Evolutionary conservation across 2,329 filamentous ascomycete species (phyloP), one percentile per base, ranked within the genome.

Genomic region (Exophiala lecanii-corni): DNA sequence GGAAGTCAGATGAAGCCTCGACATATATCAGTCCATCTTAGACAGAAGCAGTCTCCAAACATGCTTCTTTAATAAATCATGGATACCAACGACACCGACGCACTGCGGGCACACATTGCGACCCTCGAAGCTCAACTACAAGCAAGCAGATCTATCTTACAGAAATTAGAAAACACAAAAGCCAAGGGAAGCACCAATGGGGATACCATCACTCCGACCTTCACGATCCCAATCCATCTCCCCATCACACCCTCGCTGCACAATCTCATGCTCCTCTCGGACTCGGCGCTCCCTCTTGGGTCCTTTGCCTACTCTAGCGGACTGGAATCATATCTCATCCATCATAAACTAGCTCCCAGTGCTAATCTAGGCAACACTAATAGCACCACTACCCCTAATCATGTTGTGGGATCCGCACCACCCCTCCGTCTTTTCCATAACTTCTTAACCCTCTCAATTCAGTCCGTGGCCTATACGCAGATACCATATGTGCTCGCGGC

Each of bases 291-390:
- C 1, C 79, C 79, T 1, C 64, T 82, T 2, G 79, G 79, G 34
- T 81, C 79, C 1, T 82, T 82, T 58, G 79, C 79, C 50, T 82
- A 81, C 65, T 79, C 75, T 59, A 78, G 71, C 56, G 79, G 79
- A 3, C 65, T 82, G 13, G 79, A 82, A 59, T 82, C 78, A 15
- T 82, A 77, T 57, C 72, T 82, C 39, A 77, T 75, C 2, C 79
- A 82, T 58, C 63, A 69, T 49, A 71, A 70, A 44, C 60, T 64
- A 15, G 54, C 54, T 3, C 6, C 7, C 23, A 26, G 23, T 26
- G 23, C 23, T 12, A 26, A 12, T 26, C 23, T 7, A 26, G n/a
- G n/a, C n/a, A n/a, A n/a, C n/a, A n/a, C n/a, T n/a, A n/a, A n/a
- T n/a, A 46, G 53, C 13, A 44, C 58, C 25, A 61, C 61, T 13